phyloP scores from a whole-genome alignment of 257 asterid species.

The Gentiana straminea region DNA sequence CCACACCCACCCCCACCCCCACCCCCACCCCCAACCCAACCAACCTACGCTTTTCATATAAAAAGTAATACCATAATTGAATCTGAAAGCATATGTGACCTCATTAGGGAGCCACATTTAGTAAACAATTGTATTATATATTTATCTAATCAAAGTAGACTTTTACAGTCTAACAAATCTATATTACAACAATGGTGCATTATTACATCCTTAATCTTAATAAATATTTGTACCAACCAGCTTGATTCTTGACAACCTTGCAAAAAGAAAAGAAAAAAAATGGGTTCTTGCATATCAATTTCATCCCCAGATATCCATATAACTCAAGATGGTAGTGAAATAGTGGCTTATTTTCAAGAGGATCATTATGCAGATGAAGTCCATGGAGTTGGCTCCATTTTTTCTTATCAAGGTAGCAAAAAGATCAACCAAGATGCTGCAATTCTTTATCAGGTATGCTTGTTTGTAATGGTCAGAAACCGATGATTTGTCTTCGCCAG shows the following conservation, averaged over 20 bases:
- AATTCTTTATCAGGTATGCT: conserved; percentile 50
- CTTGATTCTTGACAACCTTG: too few relatives aligned
- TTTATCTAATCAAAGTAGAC: conserved; percentile 16
- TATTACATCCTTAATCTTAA: too few relatives aligned
- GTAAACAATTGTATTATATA: conserved; percentile 4
- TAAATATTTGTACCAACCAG: too few relatives aligned
- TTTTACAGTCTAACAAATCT: conserved; percentile 31
- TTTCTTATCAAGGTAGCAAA: conserved; percentile 57
- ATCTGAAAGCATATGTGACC: conserved; percentile 24
- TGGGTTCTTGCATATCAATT: conserved; percentile 60
- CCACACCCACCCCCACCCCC: too few relatives aligned
- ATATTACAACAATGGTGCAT: conserved; percentile 20
- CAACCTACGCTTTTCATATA: conserved; percentile 3
- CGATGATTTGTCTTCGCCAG: too few relatives aligned
- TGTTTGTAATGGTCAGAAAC: too few relatives aligned
- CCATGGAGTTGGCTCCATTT: conserved; percentile 37
- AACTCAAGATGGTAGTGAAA: conserved; percentile 50
- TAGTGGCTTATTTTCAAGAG: conserved; percentile 32
- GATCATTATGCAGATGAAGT: conserved; percentile 8
- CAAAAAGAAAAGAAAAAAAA: conserved; percentile 1
- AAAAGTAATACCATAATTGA: conserved; percentile 28
- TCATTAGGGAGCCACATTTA: conserved; percentile 21
- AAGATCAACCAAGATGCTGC: conserved; percentile 74
- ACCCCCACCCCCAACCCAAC: too few relatives aligned
- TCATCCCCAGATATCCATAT: conserved; percentile 48